Conservation (phyloP, 2,329 filamentous ascomycete species). For the Dichotomopilus funicola region DNA sequence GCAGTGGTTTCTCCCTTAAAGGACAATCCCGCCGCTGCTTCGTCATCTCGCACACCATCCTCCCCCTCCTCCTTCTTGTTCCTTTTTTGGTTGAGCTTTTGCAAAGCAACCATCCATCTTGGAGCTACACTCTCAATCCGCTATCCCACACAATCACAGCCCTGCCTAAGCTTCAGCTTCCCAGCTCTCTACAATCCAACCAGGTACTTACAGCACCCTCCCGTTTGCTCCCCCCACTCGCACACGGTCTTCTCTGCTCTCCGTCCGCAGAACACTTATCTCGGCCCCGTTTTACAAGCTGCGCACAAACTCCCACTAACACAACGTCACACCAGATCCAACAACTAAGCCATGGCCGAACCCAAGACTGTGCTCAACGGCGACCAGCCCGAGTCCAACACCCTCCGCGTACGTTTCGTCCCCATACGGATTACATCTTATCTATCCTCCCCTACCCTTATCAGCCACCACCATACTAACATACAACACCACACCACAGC, state of each 20-base stretch:
- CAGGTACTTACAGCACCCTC: neutral
- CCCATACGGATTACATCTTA: too few species aligned
- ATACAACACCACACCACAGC: constrained; percentile 47
- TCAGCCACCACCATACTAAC: neutral
- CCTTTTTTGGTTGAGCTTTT: neutral
- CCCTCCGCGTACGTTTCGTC: constrained; percentile 11
- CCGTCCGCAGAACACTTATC: too few species aligned
- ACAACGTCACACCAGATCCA: neutral
- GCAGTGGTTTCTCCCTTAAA: neutral
- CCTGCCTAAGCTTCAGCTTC: too few species aligned
- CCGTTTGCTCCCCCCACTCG: neutral
- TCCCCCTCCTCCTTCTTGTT: neutral
- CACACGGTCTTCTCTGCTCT: neutral
- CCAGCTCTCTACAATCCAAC: too few species aligned
- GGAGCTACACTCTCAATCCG: too few species aligned
- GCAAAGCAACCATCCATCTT: too few species aligned
- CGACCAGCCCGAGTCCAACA: constrained; percentile 8
- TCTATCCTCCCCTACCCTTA: neutral
- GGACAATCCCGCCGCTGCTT: neutral
- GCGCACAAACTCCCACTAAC: neutral
- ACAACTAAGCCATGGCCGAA: constrained; percentile 3
- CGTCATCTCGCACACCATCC: neutral
- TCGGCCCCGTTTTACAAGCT: neutral
- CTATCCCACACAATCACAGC: too few species aligned
- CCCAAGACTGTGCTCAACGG: constrained; percentile 11